Conservation (phyloP, 352 stramenopile genomes). For the Blastocystis hominis region DNA sequence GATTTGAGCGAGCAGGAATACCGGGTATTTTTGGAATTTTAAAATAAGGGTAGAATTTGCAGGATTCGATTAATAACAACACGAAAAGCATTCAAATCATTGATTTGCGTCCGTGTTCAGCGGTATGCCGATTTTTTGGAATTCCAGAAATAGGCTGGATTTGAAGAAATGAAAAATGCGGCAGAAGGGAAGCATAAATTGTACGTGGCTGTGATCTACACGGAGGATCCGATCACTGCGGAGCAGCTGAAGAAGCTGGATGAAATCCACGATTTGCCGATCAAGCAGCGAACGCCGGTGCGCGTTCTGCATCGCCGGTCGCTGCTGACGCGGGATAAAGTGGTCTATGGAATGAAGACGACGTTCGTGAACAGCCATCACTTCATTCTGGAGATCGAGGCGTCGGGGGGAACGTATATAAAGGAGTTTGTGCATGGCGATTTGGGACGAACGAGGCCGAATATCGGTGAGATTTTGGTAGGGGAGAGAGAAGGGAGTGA, state of each 20-base stretch:
- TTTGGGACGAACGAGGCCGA: slow-evolving; percentile 87
- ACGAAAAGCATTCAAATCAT: slow-evolving; percentile 56
- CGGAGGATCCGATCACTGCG: slow-evolving; percentile 59
- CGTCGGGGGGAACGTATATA: slow-evolving; percentile 89
- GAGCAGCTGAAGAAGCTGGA: slow-evolving; percentile 69
- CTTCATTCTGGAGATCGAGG: slow-evolving; percentile 85
- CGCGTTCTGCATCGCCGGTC: slow-evolving; percentile 90
- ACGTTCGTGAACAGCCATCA: slow-evolving; percentile 86
- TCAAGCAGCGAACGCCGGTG: slow-evolving; percentile 89
- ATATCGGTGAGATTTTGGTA: slow-evolving; percentile 78
- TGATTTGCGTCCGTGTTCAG: slow-evolving; percentile 29
- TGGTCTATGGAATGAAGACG: slow-evolving; percentile 66
- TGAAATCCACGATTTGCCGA: slow-evolving; percentile 71
- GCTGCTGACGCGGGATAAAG: slow-evolving; percentile 78
- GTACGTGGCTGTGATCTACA: slow-evolving; percentile 65
- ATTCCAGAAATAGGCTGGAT: slow-evolving; percentile 49
- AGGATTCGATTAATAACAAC: slow-evolving; percentile 5
- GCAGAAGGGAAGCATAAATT: slow-evolving; percentile 65
- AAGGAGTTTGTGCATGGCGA: slow-evolving; percentile 99
- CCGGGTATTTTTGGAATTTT: background rate
- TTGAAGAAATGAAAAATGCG: slow-evolving; percentile 62
- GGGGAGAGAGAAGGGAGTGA: background rate
- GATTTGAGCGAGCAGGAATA: slow-evolving; percentile 67
- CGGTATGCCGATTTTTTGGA: background rate
- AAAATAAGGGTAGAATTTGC: slow-evolving; percentile 6